A percentile compares a stretch with the other conserved stretches of the same genome.
Conservation (phyloP, 2,329 filamentous ascomycete species). For the Rutstroemia sp. region DNA sequence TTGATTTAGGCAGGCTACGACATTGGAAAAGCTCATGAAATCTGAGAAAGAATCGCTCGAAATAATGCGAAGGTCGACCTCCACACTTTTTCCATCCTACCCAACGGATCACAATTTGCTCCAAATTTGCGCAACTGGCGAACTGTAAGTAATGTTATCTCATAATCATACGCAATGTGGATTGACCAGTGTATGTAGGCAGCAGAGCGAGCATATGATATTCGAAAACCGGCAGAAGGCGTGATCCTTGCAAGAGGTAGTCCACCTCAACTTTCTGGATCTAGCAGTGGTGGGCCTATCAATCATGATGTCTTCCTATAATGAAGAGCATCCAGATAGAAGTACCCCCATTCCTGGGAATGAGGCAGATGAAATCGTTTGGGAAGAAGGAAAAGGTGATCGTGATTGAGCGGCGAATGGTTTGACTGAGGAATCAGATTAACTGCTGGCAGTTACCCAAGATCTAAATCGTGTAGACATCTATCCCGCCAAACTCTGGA, state of each 20-base stretch:
- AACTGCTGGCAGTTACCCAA: neutral
- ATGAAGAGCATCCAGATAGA: neutral
- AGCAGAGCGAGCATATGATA: neutral
- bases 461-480: neutral
- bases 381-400: neutral
- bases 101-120: neutral
- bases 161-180: too few species aligned
- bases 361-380: neutral
- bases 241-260: neutral
- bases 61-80: neutral
- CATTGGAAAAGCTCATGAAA: neutral
- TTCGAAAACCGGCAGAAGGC: neutral
- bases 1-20: neutral
- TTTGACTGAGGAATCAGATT: too few species aligned
- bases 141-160: too few species aligned
- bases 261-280: neutral
- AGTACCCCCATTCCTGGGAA: too few species aligned
- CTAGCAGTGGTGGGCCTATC: neutral
- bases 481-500: neutral
- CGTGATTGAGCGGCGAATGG: too few species aligned
- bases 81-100: neutral
- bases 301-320: too few species aligned
- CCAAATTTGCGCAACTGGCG: neutral
- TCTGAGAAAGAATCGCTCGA: neutral
- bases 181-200: neutral